A percentile compares a stretch with the other conserved stretches of the same genome.
Evolutionary conservation across 106 monocot species (phyloP).

Genomic region (Dioscorea zingiberensis): DNA sequence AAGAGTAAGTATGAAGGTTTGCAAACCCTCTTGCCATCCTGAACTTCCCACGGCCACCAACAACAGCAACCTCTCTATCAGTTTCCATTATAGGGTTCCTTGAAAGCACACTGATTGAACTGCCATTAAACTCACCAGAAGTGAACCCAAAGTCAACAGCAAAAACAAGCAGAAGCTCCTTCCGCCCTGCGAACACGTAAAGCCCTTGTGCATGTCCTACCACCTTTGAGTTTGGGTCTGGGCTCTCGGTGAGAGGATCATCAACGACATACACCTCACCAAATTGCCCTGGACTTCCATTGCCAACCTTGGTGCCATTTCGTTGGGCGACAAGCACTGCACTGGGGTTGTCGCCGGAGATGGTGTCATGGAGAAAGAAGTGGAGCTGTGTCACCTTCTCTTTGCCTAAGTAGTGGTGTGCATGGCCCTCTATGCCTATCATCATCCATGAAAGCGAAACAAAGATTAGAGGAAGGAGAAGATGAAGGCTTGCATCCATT

Average conservation of each 20-base stretch:
- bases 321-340: background rate
- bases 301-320: background rate
- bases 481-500: too few species aligned
- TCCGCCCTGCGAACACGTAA: slow-evolving; percentile 10
- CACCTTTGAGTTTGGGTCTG: background rate
- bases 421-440: background rate
- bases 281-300: too few species aligned
- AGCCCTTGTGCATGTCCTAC: slow-evolving; percentile 24
- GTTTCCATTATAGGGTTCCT: slow-evolving; percentile 10
- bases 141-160: slow-evolving; percentile 16
- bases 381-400: background rate
- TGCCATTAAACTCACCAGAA: slow-evolving; percentile 18
- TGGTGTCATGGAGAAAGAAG: background rate
- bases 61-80: slow-evolving; percentile 15
- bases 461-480: too few species aligned
- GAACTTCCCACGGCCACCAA: slow-evolving; percentile 21
- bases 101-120: slow-evolving; percentile 16
- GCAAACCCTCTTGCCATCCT: slow-evolving; percentile 15
- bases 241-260: background rate
- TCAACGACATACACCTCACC: background rate
- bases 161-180: slow-evolving; percentile 5
- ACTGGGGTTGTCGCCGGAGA: background rate
- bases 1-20: background rate
- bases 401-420: background rate
- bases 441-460: too few species aligned